Conservation (phyloP, 1,139 yeast genomes). For the Dujonia santamariae region DNA sequence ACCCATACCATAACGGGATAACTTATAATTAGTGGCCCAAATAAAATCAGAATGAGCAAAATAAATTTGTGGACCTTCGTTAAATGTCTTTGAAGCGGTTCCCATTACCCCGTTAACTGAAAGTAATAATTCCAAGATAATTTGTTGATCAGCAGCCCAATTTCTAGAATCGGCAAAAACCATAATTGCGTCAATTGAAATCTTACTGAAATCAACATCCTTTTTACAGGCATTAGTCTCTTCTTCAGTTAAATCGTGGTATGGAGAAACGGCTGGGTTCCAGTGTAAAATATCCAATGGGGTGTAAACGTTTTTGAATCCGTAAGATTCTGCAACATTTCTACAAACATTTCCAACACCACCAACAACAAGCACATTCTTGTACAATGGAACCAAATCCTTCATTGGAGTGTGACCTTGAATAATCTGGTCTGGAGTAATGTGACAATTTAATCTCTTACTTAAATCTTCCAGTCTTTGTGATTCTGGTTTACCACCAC, state of each 20-base stretch:
- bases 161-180: slow-evolving; percentile 83
- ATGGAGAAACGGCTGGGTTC: slow-evolving; percentile 84
- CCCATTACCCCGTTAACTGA: slow-evolving; percentile 82
- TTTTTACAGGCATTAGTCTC: slow-evolving; percentile 49
- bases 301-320: slow-evolving; percentile 70
- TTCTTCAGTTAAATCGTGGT: slow-evolving; percentile 71
- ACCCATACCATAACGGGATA: slow-evolving; percentile 86
- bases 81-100: slow-evolving; percentile 62
- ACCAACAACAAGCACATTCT: slow-evolving; percentile 79
- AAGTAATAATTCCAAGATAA: slow-evolving; percentile 71
- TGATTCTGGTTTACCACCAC: slow-evolving; percentile 81
- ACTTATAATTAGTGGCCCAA: slow-evolving; percentile 82
- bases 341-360: slow-evolving; percentile 84
- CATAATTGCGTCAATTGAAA: slow-evolving; percentile 64
- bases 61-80: slow-evolving; percentile 77
- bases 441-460: slow-evolving; percentile 53
- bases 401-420: slow-evolving; percentile 92
- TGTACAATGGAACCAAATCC: slow-evolving; percentile 61
- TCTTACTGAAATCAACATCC: slow-evolving; percentile 63
- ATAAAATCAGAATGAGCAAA: slow-evolving; percentile 88
- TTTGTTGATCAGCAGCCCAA: slow-evolving; percentile 91
- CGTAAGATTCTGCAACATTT: slow-evolving; percentile 73
- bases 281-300: slow-evolving; percentile 81
- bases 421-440: slow-evolving; percentile 73
- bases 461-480: slow-evolving; percentile 68